A percentile compares a stretch with the other conserved stretches of the same genome.
Evolutionary conservation across 352 stramenopile genomes (phyloP).

Genomic region (Pythium aquatile): DNA sequence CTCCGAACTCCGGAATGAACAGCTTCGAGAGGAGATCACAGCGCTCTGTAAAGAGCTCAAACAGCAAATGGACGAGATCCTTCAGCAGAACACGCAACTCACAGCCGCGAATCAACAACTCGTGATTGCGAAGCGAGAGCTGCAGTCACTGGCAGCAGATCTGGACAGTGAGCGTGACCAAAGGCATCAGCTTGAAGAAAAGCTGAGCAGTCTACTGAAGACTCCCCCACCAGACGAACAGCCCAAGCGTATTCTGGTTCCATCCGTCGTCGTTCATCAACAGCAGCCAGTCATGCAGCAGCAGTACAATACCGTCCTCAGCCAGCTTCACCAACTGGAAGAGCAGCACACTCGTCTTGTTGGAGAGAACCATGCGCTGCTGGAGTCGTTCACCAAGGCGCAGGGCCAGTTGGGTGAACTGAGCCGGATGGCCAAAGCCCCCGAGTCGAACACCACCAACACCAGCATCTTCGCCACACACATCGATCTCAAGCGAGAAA

Average conservation of each 20-base stretch:
- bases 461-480: conserved; percentile 58
- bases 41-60: conserved; percentile 24
- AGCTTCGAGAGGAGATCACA: conserved; percentile 24
- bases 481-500: conserved; percentile 77
- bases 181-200: not conserved
- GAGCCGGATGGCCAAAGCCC: not conserved
- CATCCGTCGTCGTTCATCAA: not conserved
- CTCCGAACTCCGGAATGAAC: not conserved
- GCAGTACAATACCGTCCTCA: conserved; percentile 3
- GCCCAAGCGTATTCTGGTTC: not conserved
- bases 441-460: not conserved
- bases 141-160: not conserved
- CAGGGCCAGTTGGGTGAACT: conserved; percentile 39
- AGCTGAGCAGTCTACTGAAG: not conserved
- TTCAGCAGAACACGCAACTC: not conserved
- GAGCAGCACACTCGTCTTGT: conserved; percentile 27
- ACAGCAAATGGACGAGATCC: conserved; percentile 2
- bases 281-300: conserved; percentile 15
- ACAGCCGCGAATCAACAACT: not conserved
- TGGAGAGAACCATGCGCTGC: conserved; percentile 33
- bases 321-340: conserved; percentile 19
- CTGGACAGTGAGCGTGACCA: not conserved
- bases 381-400: conserved; percentile 36
- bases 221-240: not conserved
- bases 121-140: not conserved